Percentiles rank a stretch among this genome's conserved stretches.
These are phyloP conservation scores for Aspergillus homomorphus DNA, from an alignment of 495 filamentous ascomycete genomes.

Conservation along the genomic window DNA sequence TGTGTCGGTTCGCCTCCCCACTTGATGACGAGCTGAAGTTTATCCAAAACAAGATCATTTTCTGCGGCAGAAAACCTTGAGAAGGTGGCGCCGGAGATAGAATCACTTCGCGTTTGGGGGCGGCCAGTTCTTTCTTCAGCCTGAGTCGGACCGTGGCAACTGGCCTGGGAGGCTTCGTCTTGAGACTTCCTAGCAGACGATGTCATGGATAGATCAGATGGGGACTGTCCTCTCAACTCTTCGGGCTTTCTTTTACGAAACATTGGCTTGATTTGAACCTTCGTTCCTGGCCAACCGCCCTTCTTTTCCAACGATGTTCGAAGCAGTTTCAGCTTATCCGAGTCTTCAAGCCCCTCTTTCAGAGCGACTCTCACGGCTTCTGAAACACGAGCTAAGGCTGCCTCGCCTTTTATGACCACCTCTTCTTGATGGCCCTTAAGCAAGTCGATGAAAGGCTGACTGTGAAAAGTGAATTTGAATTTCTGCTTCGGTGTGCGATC, in stretches of 20 bases:
- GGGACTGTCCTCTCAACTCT: constrained; percentile 38
- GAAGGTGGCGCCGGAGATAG: constrained; percentile 79
- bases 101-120: constrained; percentile 68
- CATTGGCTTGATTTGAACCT: constrained; percentile 99
- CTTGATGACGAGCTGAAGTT: constrained; percentile 95
- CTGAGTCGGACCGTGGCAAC: constrained; percentile 16
- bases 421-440: constrained; percentile 94
- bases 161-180: constrained; percentile 24
- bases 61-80: constrained; percentile 87
- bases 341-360: constrained; percentile 75
- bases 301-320: constrained; percentile 86
- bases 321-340: constrained; percentile 76
- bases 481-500: constrained; percentile 98
- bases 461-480: constrained; percentile 98
- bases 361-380: constrained; percentile 78
- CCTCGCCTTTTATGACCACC: constrained; percentile 87
- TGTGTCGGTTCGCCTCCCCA: constrained; percentile 99
- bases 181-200: constrained; percentile 10
- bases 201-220: constrained; percentile 8
- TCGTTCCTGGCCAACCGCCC: constrained; percentile 89
- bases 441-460: constrained; percentile 89
- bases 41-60: constrained; percentile 86
- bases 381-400: constrained; percentile 84
- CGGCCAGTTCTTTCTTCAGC: constrained; percentile 30
- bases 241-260: constrained; percentile 77